Evolutionary conservation across 2,329 filamentous ascomycete genomes (phyloP).

Genomic region (Xylaria sp.): DNA sequence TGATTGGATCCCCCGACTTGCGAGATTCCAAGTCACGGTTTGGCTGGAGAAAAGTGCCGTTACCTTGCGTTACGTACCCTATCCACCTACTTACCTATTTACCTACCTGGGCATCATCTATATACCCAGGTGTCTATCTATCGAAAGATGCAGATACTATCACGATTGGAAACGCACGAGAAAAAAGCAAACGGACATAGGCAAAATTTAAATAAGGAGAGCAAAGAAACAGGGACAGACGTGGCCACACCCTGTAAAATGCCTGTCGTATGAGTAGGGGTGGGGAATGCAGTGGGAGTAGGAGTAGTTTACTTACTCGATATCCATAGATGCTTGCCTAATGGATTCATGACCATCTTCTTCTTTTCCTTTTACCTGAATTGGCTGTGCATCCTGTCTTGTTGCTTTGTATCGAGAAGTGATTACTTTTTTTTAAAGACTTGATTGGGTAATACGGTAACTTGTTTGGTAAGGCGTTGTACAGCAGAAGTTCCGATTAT

Average conservation of each 20-base stretch:
- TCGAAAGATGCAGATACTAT: background rate
- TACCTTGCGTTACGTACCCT: background rate
- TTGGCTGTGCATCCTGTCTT: too few species aligned
- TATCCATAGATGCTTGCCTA: slow-evolving; percentile 17
- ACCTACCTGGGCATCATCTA: background rate
- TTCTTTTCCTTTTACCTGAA: background rate
- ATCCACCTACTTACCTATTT: background rate
- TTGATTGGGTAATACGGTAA: too few species aligned
- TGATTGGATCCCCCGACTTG: background rate
- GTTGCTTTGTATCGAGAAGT: too few species aligned
- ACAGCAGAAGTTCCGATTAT: too few species aligned
- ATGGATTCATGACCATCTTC: slow-evolving; percentile 10
- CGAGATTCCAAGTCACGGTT: slow-evolving; percentile 8
- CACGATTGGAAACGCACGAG: background rate
- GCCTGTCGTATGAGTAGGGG: background rate
- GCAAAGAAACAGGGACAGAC: background rate
- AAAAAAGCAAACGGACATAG: background rate
- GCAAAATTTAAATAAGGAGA: background rate
- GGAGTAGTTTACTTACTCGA: slow-evolving; percentile 13
- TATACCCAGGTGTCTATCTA: slow-evolving; percentile 1
- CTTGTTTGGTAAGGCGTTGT: too few species aligned
- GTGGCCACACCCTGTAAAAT: background rate
- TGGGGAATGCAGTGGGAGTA: background rate
- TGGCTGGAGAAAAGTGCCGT: background rate
- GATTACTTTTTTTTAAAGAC: too few species aligned